These are phyloP conservation scores for Saccharomyces kudriavzevii DNA, from an alignment of 805 yeast genomes.

Conservation along the genomic window DNA sequence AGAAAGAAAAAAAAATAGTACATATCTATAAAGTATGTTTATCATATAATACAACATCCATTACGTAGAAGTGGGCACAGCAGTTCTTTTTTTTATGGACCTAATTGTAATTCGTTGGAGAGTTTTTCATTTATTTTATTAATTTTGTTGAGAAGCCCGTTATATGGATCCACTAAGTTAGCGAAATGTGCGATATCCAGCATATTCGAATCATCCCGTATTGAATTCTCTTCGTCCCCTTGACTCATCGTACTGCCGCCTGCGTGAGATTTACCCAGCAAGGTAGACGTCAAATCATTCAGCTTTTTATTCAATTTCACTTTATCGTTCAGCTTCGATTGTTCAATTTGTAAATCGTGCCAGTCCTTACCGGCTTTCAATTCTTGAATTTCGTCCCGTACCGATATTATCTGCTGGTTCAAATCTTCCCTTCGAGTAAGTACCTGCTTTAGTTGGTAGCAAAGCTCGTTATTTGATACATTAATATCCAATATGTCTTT, in stretches of 20 bases:
- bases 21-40: background rate
- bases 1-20: background rate
- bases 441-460: slow-evolving; percentile 17
- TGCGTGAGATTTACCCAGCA: slow-evolving; percentile 2
- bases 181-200: slow-evolving; percentile 5
- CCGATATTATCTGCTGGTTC: slow-evolving; percentile 12
- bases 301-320: slow-evolving; percentile 10
- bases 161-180: slow-evolving; percentile 13
- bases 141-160: slow-evolving; percentile 13
- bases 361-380: slow-evolving; percentile 13
- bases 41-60: background rate
- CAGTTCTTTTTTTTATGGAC: slow-evolving; percentile 1
- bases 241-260: background rate
- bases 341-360: slow-evolving; percentile 11
- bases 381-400: slow-evolving; percentile 9
- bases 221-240: background rate
- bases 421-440: slow-evolving; percentile 10
- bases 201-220: slow-evolving; percentile 2
- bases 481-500: slow-evolving; percentile 27
- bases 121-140: slow-evolving; percentile 9
- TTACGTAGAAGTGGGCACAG: background rate
- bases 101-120: background rate
- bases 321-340: slow-evolving; percentile 8
- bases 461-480: slow-evolving; percentile 26
- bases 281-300: slow-evolving; percentile 7